phyloP scores from a whole-genome alignment of 225 moss, liverwort and hornwort species.

The Pleurozium schreberi region DNA sequence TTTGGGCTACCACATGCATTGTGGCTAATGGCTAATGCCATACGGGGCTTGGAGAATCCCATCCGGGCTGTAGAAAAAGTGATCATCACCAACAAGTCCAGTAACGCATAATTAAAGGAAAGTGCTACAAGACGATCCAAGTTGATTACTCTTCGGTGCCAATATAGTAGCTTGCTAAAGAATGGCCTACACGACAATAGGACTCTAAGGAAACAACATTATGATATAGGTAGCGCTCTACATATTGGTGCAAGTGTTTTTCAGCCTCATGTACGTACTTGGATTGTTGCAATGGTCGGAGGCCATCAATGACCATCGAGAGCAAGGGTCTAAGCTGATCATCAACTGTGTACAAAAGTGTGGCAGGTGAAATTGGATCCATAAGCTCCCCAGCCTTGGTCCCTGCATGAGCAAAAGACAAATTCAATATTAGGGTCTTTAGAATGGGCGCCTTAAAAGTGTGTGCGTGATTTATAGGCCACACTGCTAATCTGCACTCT shows the following conservation, averaged over 20 bases:
- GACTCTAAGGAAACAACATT: not conserved
- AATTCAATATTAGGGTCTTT: not conserved
- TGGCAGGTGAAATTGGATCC: too few species aligned
- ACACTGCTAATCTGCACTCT: too few species aligned
- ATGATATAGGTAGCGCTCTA: not conserved
- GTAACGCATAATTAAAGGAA: not conserved
- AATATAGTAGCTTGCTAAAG: not conserved
- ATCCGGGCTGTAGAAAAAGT: not conserved
- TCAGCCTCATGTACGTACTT: not conserved
- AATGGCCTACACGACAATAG: not conserved
- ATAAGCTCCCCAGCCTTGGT: not conserved
- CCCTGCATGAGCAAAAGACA: not conserved
- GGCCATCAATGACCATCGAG: not conserved
- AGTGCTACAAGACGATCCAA: not conserved
- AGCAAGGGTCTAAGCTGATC: not conserved
- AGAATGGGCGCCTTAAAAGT: too few species aligned
- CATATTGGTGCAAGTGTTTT: not conserved
- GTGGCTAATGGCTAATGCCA: not conserved
- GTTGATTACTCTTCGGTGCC: not conserved
- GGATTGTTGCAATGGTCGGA: not conserved
- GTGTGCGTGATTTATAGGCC: too few species aligned
- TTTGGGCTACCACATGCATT: accelerated
- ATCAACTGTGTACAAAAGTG: too few species aligned
- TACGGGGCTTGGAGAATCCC: not conserved
- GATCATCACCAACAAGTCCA: not conserved